Base-by-base conservation (phyloP, 1,284 basidiomycete genomes). In the Cystobasidium sp. region DNA sequence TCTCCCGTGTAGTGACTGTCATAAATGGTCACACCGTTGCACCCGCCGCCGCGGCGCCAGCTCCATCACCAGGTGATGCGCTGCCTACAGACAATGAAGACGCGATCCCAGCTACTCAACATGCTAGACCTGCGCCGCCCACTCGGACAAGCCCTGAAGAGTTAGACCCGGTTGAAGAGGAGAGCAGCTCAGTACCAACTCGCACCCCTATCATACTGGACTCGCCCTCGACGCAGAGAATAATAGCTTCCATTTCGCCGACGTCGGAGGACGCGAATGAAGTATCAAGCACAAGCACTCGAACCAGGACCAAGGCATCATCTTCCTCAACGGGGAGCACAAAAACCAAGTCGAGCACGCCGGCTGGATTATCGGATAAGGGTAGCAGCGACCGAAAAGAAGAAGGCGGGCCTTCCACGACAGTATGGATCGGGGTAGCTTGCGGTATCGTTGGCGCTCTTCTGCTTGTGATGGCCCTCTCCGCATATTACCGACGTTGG, bases 401-500 rank as follows among this genome's bases (percentile, higher is more conserved):
- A 6, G 16, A 39, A 22, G 43, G 43, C 6, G 41, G n/a, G 31
- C 10, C 18, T 14, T 51, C 70, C 3, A 47, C 41, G 39, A 73
- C 70, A 22, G 66, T 52, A 7, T 73, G 58, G 51, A 41, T 66
- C 1, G 70, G 39, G 3, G 66, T 73, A 37, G 70, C 44, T 41
- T 24, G 31, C 7, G 70, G 70, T 7, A 51, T 61, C 58, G 49
- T 73, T 31, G 70, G 70, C 16, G 62, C 39, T n/a, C 46, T 73
- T 6, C 41, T 73, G 9, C 63, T 73, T 10, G 18, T 73, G 24
- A 73, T 73, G 70, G 70, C 70, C 41, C 3, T 65, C 1, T 65
- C 70, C 24, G 70, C 70, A 12, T 73, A 73, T 44, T 73, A 66
- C 39, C 49, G 70, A 18, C 49, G 70, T 1, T 73, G 70, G 70